Evolutionary conservation across 1,284 basidiomycete genomes (phyloP).

Genomic region (Mycena citricolor): DNA sequence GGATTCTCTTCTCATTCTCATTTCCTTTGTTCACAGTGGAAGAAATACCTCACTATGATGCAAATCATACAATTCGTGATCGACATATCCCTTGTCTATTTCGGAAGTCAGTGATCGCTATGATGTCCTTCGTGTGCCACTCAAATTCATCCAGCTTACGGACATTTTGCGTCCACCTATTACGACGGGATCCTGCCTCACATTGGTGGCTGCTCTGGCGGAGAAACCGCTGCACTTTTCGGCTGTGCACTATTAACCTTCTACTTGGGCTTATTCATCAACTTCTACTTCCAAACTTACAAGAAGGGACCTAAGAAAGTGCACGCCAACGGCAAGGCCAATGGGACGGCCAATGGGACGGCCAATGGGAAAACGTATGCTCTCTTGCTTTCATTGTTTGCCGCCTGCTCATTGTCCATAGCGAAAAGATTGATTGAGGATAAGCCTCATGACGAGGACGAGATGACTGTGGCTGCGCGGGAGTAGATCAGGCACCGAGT

Average conservation of each 20-base stretch:
- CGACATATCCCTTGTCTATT: slow-evolving; percentile 88
- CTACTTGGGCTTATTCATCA: slow-evolving; percentile 91
- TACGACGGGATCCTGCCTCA: slow-evolving; percentile 60
- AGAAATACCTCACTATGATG: slow-evolving; percentile 93
- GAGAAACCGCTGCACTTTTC: slow-evolving; percentile 84
- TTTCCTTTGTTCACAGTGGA: slow-evolving; percentile 78
- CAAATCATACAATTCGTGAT: slow-evolving; percentile 96
- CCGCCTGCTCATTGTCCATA: not conserved
- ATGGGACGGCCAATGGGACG: slow-evolving; percentile 33
- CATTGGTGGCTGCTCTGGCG: slow-evolving; percentile 83
- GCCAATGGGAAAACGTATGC: slow-evolving; percentile 33
- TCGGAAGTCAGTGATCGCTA: slow-evolving; percentile 73
- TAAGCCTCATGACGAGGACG: not conserved
- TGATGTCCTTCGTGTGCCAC: slow-evolving; percentile 8
- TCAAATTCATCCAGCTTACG: slow-evolving; percentile 63
- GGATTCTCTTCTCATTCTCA: not conserved
- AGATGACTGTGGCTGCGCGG: not conserved
- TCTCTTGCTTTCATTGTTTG: not conserved
- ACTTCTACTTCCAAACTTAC: slow-evolving; percentile 86
- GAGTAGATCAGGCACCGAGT: too few relatives aligned
- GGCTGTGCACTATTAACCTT: slow-evolving; percentile 87
- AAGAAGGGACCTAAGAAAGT: slow-evolving; percentile 51
- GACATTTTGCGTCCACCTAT: slow-evolving; percentile 74
- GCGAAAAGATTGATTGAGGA: not conserved
- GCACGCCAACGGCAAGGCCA: slow-evolving; percentile 39